Evolutionary conservation across 2,329 filamentous ascomycete species (phyloP).

Genomic region (Phialophora verrucosa): DNA sequence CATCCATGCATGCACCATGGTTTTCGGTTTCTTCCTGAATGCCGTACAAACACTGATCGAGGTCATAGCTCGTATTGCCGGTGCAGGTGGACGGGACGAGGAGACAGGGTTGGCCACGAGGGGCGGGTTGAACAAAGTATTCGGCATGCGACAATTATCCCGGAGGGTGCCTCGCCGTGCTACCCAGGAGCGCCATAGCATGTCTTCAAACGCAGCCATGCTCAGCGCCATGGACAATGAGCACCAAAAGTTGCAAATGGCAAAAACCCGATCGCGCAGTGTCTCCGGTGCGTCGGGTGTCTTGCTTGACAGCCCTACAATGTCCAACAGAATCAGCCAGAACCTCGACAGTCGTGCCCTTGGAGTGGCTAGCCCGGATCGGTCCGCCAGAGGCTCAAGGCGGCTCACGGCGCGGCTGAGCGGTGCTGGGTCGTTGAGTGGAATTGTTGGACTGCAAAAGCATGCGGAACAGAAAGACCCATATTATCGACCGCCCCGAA

Average conservation of each 20-base stretch:
- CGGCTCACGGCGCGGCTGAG: slow-evolving; percentile 57
- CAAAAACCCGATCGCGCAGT: slow-evolving; percentile 62
- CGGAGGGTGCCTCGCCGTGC: slow-evolving; percentile 69
- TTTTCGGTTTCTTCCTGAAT: slow-evolving; percentile 93
- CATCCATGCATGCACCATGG: slow-evolving; percentile 80
- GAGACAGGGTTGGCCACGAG: slow-evolving; percentile 64
- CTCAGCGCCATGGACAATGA: slow-evolving; percentile 64
- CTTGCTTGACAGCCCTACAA: slow-evolving; percentile 58
- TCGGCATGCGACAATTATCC: slow-evolving; percentile 87
- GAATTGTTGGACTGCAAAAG: slow-evolving; percentile 51
- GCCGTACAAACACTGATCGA: slow-evolving; percentile 89
- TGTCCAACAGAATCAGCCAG: slow-evolving; percentile 60
- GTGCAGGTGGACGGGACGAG: slow-evolving; percentile 68
- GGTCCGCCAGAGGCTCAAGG: slow-evolving; percentile 75
- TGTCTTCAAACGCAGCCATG: slow-evolving; percentile 82
- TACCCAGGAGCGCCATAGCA: slow-evolving; percentile 70
- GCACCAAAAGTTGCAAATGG: slow-evolving; percentile 63
- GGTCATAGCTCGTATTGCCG: slow-evolving; percentile 79
- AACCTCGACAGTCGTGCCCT: slow-evolving; percentile 47
- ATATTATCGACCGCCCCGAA: slow-evolving; percentile 84
- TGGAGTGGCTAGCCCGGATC: slow-evolving; percentile 70
- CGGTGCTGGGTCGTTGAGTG: slow-evolving; percentile 50
- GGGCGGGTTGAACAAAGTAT: slow-evolving; percentile 86
- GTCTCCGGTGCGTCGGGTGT: slow-evolving; percentile 67
- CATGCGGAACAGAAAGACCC: slow-evolving; percentile 69